phyloP scores from a whole-genome alignment of 129 eudicot species.

The Arctium minus region DNA sequence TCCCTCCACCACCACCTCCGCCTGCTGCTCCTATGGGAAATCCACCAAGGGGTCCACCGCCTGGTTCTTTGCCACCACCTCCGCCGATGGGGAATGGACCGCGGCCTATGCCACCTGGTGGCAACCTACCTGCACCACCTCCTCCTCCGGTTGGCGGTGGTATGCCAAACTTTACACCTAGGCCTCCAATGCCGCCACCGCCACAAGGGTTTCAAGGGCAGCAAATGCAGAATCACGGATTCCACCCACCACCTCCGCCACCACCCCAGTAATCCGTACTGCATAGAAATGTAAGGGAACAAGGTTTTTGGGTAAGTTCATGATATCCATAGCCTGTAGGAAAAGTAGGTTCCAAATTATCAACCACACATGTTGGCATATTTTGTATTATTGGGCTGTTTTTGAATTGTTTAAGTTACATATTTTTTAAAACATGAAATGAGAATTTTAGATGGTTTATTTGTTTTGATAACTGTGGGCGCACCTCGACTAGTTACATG shows the following conservation, averaged over 20 bases:
- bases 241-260: conserved; percentile 72
- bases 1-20: conserved; percentile 75
- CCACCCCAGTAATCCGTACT: conserved; percentile 28
- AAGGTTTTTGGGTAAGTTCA: not conserved
- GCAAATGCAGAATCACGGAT: conserved; percentile 56
- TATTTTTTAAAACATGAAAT: not conserved
- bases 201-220: conserved; percentile 89
- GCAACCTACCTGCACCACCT: conserved; percentile 75
- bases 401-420: not conserved
- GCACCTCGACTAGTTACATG: too few species aligned
- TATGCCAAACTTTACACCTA: conserved; percentile 81
- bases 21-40: conserved; percentile 55
- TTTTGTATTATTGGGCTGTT: not conserved
- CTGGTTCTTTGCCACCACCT: conserved; percentile 67
- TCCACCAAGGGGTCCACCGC: conserved; percentile 56
- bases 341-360: not conserved
- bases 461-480: not conserved
- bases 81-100: conserved; percentile 81
- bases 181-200: conserved; percentile 68
- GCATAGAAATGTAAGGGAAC: not conserved
- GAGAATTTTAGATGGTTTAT: not conserved
- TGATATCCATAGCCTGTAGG: not conserved
- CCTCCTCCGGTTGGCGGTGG: conserved; percentile 78
- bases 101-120: conserved; percentile 94
- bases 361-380: not conserved